Evolutionary conservation across 2,329 filamentous ascomycete species (phyloP).

Genomic region (Penicillium polonicum): DNA sequence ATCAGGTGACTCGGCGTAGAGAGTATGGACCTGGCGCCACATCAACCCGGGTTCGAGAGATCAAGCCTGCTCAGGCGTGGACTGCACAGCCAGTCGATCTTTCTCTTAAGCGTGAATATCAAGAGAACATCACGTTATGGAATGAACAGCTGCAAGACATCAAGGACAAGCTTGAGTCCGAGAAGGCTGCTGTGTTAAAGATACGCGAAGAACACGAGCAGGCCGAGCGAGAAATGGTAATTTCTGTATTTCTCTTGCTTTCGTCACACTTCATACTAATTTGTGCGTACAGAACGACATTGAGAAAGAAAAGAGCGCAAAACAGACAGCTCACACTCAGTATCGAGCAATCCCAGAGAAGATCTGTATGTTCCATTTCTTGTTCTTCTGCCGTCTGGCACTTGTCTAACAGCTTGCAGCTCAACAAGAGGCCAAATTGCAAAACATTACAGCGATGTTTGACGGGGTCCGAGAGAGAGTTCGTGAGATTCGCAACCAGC

Average conservation of each 20-base stretch:
- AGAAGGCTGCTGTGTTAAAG: slow-evolving; percentile 28
- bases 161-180: slow-evolving; percentile 28
- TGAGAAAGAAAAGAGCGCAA: slow-evolving; percentile 61
- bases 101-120: slow-evolving; percentile 57
- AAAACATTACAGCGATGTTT: slow-evolving; percentile 42
- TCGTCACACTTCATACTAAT: slow-evolving; percentile 11
- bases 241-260: slow-evolving; percentile 4
- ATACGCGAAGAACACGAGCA: slow-evolving; percentile 25
- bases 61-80: slow-evolving; percentile 67
- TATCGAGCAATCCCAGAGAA: slow-evolving; percentile 69
- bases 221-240: slow-evolving; percentile 46
- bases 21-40: slow-evolving; percentile 77
- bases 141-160: slow-evolving; percentile 43
- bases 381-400: neutral
- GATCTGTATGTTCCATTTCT: slow-evolving; percentile 57
- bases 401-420: slow-evolving; percentile 36
- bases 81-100: slow-evolving; percentile 72
- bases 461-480: slow-evolving; percentile 50
- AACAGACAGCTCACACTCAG: slow-evolving; percentile 65
- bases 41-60: slow-evolving; percentile 64
- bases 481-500: slow-evolving; percentile 52
- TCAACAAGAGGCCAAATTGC: slow-evolving; percentile 48
- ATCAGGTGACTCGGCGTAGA: slow-evolving; percentile 65
- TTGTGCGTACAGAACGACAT: slow-evolving; percentile 27
- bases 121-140: slow-evolving; percentile 49